phyloP scores from a whole-genome alignment of 352 stramenopile species.

The Thalassiosira oceanica region DNA sequence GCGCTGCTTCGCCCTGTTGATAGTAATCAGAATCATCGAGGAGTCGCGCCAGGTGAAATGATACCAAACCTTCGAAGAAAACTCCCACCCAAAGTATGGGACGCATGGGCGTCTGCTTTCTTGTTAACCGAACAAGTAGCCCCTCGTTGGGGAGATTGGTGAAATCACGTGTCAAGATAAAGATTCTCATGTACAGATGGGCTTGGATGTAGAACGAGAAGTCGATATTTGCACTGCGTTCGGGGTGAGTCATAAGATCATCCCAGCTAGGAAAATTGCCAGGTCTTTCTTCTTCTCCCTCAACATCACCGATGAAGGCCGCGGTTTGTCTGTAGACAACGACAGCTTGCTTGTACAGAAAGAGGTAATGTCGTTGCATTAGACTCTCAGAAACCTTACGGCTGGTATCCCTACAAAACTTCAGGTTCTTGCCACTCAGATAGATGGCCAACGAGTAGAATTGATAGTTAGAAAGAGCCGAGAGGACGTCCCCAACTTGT shows the following conservation, averaged over 20 bases:
- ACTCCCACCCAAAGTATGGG: constrained; percentile 1
- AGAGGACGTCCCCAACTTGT: constrained; percentile 8
- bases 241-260: neutral
- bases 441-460: constrained; percentile 10
- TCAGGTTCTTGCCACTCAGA: constrained; percentile 6
- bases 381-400: neutral
- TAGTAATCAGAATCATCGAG: neutral
- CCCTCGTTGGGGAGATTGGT: neutral
- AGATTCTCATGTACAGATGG: constrained; percentile 2
- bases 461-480: neutral
- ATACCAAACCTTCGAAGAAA: neutral
- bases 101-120: neutral
- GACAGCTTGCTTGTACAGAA: neutral
- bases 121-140: neutral
- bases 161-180: constrained; percentile 1
- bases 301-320: constrained; percentile 4
- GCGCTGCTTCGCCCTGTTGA: neutral
- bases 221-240: neutral
- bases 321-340: neutral
- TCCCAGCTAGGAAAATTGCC: neutral
- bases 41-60: neutral
- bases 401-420: constrained; percentile 1
- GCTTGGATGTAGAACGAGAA: neutral
- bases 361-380: neutral
- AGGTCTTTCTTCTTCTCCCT: neutral